These are phyloP conservation scores for Chimonanthus salicifolius DNA, from an alignment of 164 flowering plant genomes.

Conservation along the genomic window DNA sequence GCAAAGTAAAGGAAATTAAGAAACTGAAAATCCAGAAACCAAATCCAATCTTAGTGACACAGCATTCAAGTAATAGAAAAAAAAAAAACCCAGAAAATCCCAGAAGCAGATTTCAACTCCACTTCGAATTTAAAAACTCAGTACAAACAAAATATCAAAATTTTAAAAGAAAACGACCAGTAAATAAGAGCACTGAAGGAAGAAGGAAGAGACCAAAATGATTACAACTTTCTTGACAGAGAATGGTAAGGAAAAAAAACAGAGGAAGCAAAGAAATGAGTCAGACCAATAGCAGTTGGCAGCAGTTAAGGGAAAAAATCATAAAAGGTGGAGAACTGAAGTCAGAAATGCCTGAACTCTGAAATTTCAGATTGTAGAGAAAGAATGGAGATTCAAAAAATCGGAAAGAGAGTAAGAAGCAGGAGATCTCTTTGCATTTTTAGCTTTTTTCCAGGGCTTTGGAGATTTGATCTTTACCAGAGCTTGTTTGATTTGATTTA, in stretches of 20 bases:
- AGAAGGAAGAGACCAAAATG: background rate
- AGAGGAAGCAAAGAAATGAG: background rate
- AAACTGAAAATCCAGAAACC: background rate
- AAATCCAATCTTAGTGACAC: background rate
- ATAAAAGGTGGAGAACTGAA: background rate
- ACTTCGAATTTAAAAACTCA: background rate
- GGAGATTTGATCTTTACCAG: background rate
- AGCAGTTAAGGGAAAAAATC: background rate
- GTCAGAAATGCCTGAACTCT: background rate
- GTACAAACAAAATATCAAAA: background rate
- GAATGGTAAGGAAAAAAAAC: background rate
- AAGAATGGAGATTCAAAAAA: background rate
- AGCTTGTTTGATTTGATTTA: background rate
- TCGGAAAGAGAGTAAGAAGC: background rate
- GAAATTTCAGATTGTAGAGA: conserved; percentile 4
- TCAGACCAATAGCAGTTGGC: background rate
- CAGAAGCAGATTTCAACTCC: background rate
- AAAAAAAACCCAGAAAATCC: background rate
- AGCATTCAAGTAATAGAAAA: background rate
- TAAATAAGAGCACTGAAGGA: background rate
- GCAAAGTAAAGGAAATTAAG: background rate
- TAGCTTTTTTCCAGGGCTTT: background rate
- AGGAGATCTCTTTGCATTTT: background rate
- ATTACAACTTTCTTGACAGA: background rate
- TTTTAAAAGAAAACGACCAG: background rate